Base-by-base conservation (phyloP, 1,284 basidiomycete genomes). In the Cerioporus squamosus region DNA sequence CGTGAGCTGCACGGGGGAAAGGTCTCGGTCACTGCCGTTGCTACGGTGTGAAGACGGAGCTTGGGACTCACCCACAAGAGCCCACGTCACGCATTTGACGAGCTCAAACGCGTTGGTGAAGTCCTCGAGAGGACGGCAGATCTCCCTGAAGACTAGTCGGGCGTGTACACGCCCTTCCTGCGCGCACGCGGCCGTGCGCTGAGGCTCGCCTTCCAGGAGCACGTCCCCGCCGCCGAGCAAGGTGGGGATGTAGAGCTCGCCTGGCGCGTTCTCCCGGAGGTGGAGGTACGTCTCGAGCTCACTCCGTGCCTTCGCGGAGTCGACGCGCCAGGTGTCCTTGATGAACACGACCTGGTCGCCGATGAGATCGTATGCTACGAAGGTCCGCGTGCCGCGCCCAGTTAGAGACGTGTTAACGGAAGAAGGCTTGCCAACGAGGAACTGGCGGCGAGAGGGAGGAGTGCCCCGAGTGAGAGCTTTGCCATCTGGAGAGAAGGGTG, bases 151-250 rank as follows among this genome's bases (percentile, higher is more conserved):
- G 24, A 57, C 54, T 10, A 60, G 29, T 2, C 59, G 54, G 17
- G 40, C 49, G 24, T 36, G 33, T 12, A 36, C 33, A 14, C 33
- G 33, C 26, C 6, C 26, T 9, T 29, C 26, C 26, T 29, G 6
- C 26, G 5, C 26, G 9, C 9, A 29, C 9, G 26, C 26, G 26
- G 5, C 26, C 2, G 26, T 29, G 26, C 44, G 53, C 15, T 23
- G 47, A 7, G 17, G 33, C 17, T n/a, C 33, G 9, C 48, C 36
- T 12, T 45, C 23, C 2, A 20, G 17, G 38, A 8, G 17, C 20
- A 60, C 53, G 18, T 52, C 53, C 0, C 58, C 58, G 5, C 36
- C 53, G 24, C 55, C 44, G 6, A 60, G n/a, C 9, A 56, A 42
- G 8, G 59, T 53, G 5, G 54, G 49, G 20, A 60, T 36, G 26